Evolutionary conservation across 2,329 filamentous ascomycete species (phyloP).

Genomic region (Tolypocladium guangdongense): DNA sequence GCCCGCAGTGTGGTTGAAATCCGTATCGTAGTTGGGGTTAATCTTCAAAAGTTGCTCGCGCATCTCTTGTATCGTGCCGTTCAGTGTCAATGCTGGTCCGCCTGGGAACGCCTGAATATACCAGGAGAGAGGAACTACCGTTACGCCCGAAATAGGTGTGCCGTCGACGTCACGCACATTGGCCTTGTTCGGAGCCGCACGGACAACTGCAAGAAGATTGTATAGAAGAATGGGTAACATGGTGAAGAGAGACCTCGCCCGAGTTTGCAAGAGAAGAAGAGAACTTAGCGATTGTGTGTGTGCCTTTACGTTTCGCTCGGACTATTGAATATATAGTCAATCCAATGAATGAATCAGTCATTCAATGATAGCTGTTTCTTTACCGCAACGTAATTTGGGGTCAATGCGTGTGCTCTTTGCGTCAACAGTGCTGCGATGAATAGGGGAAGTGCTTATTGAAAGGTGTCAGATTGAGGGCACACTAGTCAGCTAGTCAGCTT

Average conservation of each 20-base stretch:
- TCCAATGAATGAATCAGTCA: too few species aligned
- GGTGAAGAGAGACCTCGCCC: too few species aligned
- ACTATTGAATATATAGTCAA: not conserved
- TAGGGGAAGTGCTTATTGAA: not conserved
- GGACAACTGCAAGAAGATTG: not conserved
- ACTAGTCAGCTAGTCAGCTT: too few species aligned
- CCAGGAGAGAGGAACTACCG: not conserved
- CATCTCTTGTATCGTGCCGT: too few species aligned
- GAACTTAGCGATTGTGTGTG: too few species aligned
- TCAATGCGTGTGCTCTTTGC: not conserved
- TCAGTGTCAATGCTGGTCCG: too few species aligned
- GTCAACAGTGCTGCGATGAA: not conserved
- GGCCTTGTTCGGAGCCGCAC: not conserved
- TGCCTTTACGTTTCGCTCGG: not conserved
- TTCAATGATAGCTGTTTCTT: not conserved
- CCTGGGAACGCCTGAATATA: not conserved
- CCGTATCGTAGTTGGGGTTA: too few species aligned
- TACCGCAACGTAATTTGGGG: not conserved
- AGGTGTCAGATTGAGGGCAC: too few species aligned
- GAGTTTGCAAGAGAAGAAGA: too few species aligned
- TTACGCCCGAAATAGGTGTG: not conserved
- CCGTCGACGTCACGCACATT: not conserved
- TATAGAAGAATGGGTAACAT: not conserved
- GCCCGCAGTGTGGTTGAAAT: too few species aligned
- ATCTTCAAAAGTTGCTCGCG: too few species aligned